These are phyloP conservation scores for Penicillium thymicola DNA, from an alignment of 2,329 filamentous ascomycete species.

Conservation along the genomic window DNA sequence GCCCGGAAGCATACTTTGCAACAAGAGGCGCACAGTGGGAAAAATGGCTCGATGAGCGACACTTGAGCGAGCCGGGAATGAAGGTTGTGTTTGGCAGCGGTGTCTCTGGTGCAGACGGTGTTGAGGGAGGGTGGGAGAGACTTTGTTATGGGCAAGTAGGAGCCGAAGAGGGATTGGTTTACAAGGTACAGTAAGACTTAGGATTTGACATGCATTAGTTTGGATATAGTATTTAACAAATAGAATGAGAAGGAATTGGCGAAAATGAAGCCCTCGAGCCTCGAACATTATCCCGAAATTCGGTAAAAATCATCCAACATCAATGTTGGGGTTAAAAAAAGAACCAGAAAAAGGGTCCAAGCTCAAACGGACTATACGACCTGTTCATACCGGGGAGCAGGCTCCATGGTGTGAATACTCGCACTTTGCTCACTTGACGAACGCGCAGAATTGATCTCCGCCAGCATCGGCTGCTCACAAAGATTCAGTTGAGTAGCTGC, in stretches of 20 bases:
- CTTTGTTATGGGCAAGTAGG: slow-evolving; percentile 7
- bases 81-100: slow-evolving; percentile 13
- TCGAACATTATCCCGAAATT: not conserved
- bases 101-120: slow-evolving; percentile 10
- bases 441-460: not conserved
- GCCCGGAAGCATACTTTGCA: slow-evolving; percentile 2
- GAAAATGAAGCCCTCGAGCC: not conserved
- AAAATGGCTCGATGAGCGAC: slow-evolving; percentile 9
- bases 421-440: not conserved
- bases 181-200: slow-evolving; percentile 6
- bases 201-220: not conserved
- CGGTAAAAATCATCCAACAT: not conserved
- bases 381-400: slow-evolving; percentile 1
- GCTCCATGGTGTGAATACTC: not conserved
- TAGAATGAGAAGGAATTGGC: not conserved
- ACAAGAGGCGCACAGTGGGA: slow-evolving; percentile 1
- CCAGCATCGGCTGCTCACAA: not conserved
- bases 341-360: too few species aligned
- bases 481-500: not conserved
- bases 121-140: slow-evolving; percentile 18
- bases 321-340: not conserved
- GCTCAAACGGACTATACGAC: not conserved
- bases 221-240: not conserved
- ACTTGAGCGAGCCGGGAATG: slow-evolving; percentile 8
- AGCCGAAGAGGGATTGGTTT: slow-evolving; percentile 17